A percentile compares a stretch with the other conserved stretches of the same genome.
phyloP scores from a whole-genome alignment of 345 rosid genomes.

The Eucalyptus dawsonii region DNA sequence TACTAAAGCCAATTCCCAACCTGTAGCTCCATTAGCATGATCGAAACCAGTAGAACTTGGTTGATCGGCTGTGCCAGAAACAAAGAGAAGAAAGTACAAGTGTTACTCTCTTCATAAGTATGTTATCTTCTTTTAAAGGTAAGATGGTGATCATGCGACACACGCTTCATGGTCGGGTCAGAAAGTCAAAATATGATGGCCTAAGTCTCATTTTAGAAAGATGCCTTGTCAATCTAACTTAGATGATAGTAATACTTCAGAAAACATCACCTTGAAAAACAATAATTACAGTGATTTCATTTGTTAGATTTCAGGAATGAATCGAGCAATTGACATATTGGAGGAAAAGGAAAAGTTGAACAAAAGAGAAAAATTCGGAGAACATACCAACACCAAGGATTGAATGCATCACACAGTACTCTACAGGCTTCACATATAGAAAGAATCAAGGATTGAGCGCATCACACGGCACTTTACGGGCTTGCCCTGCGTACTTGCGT shows the following conservation, averaged over 20 bases:
- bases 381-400: conserved; percentile 16
- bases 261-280: background rate
- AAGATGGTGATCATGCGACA: background rate
- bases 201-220: background rate
- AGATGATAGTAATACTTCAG: background rate
- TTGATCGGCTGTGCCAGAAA: too few species aligned
- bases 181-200: background rate
- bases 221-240: background rate
- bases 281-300: background rate
- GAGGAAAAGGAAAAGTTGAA: background rate
- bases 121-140: background rate
- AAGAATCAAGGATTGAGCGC: background rate
- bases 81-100: too few species aligned
- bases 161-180: background rate
- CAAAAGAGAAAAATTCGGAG: background rate
- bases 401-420: too few species aligned
- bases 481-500: background rate
- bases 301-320: background rate
- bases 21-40: too few species aligned
- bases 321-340: background rate
- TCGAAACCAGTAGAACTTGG: too few species aligned
- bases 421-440: too few species aligned
- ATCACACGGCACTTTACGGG: background rate
- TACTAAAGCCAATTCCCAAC: too few species aligned
- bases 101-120: background rate